Base-by-base conservation (phyloP, 768 basidiomycete genomes). In the Boletus barrowsii region DNA sequence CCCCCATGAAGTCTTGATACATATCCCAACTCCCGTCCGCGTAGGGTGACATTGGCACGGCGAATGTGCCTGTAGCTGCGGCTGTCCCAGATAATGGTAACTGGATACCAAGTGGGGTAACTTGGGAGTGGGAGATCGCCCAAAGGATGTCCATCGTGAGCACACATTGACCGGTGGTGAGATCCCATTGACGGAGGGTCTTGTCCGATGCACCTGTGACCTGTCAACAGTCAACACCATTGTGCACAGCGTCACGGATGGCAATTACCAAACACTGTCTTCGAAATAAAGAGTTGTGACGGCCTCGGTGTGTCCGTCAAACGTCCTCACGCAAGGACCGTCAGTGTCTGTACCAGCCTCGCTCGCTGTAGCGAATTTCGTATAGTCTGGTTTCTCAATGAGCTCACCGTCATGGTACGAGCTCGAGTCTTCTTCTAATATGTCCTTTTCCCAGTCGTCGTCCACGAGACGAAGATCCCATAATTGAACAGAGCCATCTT, bases 91-190 rank as follows among this genome's bases (percentile, higher is more conserved):
- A 72, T 62, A 86, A 81, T 10, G 79, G 70, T 32, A 80, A 54
- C 2, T 72, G 69, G 42, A 62, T 68, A 17, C 76, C 73, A 20
- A 79, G 66, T 15, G 70, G 69, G 11, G 77, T 64, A 24, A 74
- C 67, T 37, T 86, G 79, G 3, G 93, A 86, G 72, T 98, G 96
- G 10, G 93, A 93, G 61, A 98, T 96, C 3, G 96, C 97, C 97
- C 97, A 99, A 24, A 99, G 84, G 59, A 99, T 97, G 71, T 99
- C 97, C 97, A 99, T 99, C 22, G 96, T 96, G 78, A 97, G 87
- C 43, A 98, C 88, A 72, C 97, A 99, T 77, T 98, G 97, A 8
- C 96, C 97, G 0, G 97, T 98, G 18, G 82, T 83, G 50, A 98
- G 82, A 67, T 98, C 97, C 97, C 97, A 99, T 68, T 98, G 96